Base-by-base conservation (phyloP, 2,329 filamentous ascomycete species). In the Exophiala sideris region DNA sequence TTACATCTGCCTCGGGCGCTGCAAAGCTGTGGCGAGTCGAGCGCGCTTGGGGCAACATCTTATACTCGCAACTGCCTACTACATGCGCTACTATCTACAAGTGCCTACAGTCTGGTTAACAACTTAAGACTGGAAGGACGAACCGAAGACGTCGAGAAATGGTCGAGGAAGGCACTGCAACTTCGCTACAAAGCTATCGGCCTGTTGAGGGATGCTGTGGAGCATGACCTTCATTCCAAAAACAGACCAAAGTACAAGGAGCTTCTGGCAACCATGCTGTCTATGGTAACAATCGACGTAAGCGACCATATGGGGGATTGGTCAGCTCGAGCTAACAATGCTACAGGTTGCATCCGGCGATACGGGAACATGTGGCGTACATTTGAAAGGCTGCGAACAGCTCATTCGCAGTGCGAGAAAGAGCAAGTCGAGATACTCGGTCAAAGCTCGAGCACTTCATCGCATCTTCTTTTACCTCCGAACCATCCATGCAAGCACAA, bases 251-350 rank as follows among this genome's bases (percentile, higher is more conserved):
- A 50, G 9, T 50, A 50, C 39, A 50, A 50, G 21, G 47, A 50
- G 38, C 24, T 41, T 10, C 21, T 50, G 10, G 47, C 47, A 33
- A 29, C 47, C 12, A 50, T 50, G 47, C 39, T 50, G 20, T 50
- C 47, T 29, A 50, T 50, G 47, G 34, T 50, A 5, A 42, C 47
- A 14, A 50, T 50, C 20, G 47, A 50, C 18, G 47, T 50, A 33
- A 34, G 47, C 6, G 5, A 18, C 12, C 10, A 10, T 14, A 16
- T 9, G 10, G 10, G n/a, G 16, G 35, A 29, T 11, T 14, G 1
- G 1, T 49, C 16, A n/a, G 29, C 7, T 16, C 12, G 10, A 40
- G 21, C 36, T 42, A 16, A 42, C 38, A 18, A 5, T 1, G 9
- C 24, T 10, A 2, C 29, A 50, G 47, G 47, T 42, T 42, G 36